Conservation (phyloP, 306 rosid genomes). For the Vigna hirtella region DNA sequence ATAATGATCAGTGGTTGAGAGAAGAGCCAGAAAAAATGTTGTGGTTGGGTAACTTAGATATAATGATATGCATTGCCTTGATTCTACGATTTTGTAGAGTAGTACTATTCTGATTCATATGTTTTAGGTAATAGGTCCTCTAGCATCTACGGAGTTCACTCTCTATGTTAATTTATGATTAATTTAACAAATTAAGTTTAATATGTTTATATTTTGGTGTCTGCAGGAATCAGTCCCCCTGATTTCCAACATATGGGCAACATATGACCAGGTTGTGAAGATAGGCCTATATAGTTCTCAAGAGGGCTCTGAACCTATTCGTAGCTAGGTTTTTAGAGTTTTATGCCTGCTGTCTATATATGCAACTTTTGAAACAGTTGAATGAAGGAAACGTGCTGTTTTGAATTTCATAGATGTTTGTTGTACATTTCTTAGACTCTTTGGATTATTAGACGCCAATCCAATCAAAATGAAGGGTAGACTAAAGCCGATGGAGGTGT, state of each 20-base stretch:
- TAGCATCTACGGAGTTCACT: conserved; percentile 33
- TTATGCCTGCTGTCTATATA: conserved; percentile 23
- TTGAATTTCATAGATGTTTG: conserved; percentile 36
- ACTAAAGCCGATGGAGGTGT: conserved; percentile 29
- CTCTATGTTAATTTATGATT: conserved; percentile 20
- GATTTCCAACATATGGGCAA: conserved; percentile 42
- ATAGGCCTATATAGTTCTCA: conserved; percentile 4
- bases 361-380: conserved; percentile 34
- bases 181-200: conserved; percentile 26
- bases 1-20: conserved; percentile 11
- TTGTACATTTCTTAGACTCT: background rate
- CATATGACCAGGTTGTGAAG: conserved; percentile 46
- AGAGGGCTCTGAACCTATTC: conserved; percentile 27
- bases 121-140: conserved; percentile 2
- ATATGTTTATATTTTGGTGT: conserved; percentile 33
- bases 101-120: conserved; percentile 9
- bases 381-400: conserved; percentile 30
- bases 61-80: conserved; percentile 28
- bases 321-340: conserved; percentile 14
- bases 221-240: conserved; percentile 68
- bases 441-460: conserved; percentile 12
- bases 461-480: conserved; percentile 36
- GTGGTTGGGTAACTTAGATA: conserved; percentile 9
- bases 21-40: conserved; percentile 9
- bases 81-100: conserved; percentile 27